phyloP scores from a whole-genome alignment of 257 asterid species.

The Solanum pennellii region DNA sequence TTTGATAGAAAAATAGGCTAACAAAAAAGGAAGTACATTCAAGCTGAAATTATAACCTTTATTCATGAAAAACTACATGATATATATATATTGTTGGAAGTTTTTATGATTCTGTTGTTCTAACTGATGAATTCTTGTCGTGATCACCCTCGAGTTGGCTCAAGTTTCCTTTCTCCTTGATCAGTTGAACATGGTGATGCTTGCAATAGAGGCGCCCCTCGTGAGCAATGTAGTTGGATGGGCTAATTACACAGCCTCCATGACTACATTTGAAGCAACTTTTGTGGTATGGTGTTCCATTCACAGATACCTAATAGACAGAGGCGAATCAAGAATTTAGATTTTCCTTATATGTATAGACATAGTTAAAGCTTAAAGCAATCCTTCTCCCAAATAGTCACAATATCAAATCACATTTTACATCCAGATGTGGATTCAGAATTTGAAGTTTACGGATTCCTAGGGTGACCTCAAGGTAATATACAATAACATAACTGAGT shows the following conservation, averaged over 20 bases:
- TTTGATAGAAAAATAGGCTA: neutral
- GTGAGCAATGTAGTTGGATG: slow-evolving; percentile 81
- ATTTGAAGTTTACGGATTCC: neutral
- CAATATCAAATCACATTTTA: neutral
- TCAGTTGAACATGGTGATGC: slow-evolving; percentile 90
- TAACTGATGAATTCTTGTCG: slow-evolving; percentile 22
- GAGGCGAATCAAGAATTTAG: neutral
- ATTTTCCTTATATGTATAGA: neutral
- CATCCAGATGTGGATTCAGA: neutral
- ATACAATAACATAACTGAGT: neutral
- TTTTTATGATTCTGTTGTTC: neutral
- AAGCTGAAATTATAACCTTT: neutral
- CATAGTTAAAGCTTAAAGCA: neutral
- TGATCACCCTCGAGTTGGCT: slow-evolving; percentile 89
- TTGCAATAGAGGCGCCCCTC: slow-evolving; percentile 94
- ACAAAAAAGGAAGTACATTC: neutral
- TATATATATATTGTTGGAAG: neutral
- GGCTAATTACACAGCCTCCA: slow-evolving; percentile 89
- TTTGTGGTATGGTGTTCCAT: slow-evolving; percentile 82
- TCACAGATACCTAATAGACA: slow-evolving; percentile 62
- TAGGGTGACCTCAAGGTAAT: neutral
- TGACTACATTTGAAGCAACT: slow-evolving; percentile 86
- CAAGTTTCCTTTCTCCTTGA: slow-evolving; percentile 95
- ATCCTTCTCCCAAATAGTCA: neutral
- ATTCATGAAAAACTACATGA: neutral